Conservation (phyloP, 257 asterid species). For the Henckelia pumila region DNA sequence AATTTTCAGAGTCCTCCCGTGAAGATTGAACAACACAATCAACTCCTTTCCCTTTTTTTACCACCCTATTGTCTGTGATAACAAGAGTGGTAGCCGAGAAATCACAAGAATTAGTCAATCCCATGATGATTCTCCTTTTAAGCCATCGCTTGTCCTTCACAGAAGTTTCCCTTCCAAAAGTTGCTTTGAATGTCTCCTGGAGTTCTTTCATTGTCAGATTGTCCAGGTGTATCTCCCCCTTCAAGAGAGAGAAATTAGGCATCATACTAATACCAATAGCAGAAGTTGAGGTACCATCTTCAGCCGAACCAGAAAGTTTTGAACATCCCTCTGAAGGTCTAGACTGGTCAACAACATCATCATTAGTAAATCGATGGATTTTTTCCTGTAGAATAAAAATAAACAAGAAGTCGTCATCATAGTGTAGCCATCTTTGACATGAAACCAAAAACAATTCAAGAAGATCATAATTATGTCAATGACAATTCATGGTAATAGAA, state of each 20-base stretch:
- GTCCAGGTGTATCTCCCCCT: slow-evolving; percentile 83
- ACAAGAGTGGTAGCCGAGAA: slow-evolving; percentile 65
- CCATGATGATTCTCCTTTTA: slow-evolving; percentile 90
- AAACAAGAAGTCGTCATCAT: slow-evolving; percentile 17
- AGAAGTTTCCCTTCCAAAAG: slow-evolving; percentile 91
- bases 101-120: slow-evolving; percentile 83
- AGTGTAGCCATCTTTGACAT: slow-evolving; percentile 5
- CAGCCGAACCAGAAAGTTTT: slow-evolving; percentile 31
- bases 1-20: slow-evolving; percentile 32
- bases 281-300: slow-evolving; percentile 42
- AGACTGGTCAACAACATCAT: slow-evolving; percentile 31
- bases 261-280: slow-evolving; percentile 35
- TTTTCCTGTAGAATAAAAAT: slow-evolving; percentile 42
- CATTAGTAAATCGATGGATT: slow-evolving; percentile 26
- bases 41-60: slow-evolving; percentile 44
- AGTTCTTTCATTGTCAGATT: slow-evolving; percentile 77
- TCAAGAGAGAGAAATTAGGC: slow-evolving; percentile 81
- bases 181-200: slow-evolving; percentile 86
- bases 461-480: slow-evolving; percentile 6
- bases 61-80: slow-evolving; percentile 53
- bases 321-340: slow-evolving; percentile 39
- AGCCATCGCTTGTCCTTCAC: slow-evolving; percentile 98
- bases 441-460: not conserved
- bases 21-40: slow-evolving; percentile 44
- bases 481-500: slow-evolving; percentile 5